A percentile compares a stretch with the other conserved stretches of the same genome.
Conservation (phyloP, 1,284 basidiomycete genomes). For the Afroboletus lepidellus region DNA sequence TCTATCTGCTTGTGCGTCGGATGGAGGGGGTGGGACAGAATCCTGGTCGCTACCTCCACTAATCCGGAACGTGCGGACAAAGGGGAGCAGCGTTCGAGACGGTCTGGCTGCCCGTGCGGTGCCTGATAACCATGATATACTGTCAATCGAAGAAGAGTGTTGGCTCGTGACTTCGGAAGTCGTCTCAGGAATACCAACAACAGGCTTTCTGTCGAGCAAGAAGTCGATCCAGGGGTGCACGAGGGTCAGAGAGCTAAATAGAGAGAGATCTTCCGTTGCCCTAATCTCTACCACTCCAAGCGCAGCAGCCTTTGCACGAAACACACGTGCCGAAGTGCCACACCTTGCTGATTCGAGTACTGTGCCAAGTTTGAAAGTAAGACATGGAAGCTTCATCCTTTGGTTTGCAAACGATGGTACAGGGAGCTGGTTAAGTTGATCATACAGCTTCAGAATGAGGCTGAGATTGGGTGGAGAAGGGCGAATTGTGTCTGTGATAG, state of each 20-base stretch:
- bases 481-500: not conserved
- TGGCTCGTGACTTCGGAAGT: not conserved
- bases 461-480: not conserved
- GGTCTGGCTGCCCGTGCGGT: no score
- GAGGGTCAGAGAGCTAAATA: slow-evolving; percentile 1
- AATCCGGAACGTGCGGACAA: not conserved
- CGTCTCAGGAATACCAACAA: not conserved
- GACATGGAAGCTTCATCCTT: slow-evolving; percentile 3
- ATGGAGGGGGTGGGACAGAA: not conserved
- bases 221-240: slow-evolving; percentile 10
- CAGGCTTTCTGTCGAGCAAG: slow-evolving; percentile 2
- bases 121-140: not conserved
- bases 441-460: not conserved
- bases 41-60: not conserved
- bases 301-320: not conserved
- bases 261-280: slow-evolving; percentile 3
- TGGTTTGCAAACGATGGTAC: not conserved
- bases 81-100: not conserved
- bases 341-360: not conserved
- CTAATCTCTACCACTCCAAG: slow-evolving; percentile 3
- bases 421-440: not conserved
- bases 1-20: not conserved
- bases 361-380: slow-evolving; percentile 1
- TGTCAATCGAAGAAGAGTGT: not conserved
- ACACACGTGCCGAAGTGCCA: not conserved